phyloP scores from a whole-genome alignment of 2,329 filamentous ascomycete genomes.

The Hysterium pulicare region DNA sequence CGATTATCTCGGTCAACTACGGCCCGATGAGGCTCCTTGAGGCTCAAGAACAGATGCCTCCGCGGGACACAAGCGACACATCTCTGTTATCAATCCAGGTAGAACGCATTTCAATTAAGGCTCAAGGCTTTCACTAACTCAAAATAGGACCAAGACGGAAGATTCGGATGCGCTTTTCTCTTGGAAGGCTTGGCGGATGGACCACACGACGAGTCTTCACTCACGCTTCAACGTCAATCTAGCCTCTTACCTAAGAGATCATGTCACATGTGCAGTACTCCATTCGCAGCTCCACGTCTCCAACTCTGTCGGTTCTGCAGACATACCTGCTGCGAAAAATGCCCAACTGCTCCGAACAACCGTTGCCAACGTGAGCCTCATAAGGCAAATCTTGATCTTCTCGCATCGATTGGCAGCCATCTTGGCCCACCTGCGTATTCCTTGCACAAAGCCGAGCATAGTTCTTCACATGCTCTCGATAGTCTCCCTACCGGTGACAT shows the following conservation, averaged over 20 bases:
- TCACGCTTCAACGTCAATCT: too few species aligned
- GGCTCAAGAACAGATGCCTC: not conserved
- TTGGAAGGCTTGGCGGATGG: not conserved
- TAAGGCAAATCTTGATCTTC: conserved; percentile 8
- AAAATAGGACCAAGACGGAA: conserved; percentile 6
- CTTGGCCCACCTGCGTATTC: conserved; percentile 11
- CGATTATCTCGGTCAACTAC: too few species aligned
- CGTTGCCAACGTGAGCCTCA: conserved; percentile 6
- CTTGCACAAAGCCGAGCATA: conserved; percentile 1
- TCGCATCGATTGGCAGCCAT: conserved; percentile 10
- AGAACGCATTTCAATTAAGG: too few species aligned
- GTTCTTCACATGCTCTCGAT: conserved; percentile 1
- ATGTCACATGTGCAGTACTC: conserved; percentile 9
- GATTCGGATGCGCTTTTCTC: conserved; percentile 5
- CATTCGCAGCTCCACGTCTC: conserved; percentile 7
- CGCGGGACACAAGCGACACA: too few species aligned
- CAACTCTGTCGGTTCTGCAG: conserved; percentile 5
- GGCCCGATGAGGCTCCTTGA: not conserved
- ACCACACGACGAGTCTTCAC: conserved; percentile 8
- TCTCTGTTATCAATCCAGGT: too few species aligned
- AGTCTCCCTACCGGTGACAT: conserved; percentile 5
- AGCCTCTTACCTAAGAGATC: too few species aligned
- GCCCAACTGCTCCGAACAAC: conserved; percentile 5
- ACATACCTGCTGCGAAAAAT: conserved; percentile 10
- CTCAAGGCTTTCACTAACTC: not conserved